phyloP scores from a whole-genome alignment of 1,284 basidiomycete species.

The Cryptococcus deneoformans region DNA sequence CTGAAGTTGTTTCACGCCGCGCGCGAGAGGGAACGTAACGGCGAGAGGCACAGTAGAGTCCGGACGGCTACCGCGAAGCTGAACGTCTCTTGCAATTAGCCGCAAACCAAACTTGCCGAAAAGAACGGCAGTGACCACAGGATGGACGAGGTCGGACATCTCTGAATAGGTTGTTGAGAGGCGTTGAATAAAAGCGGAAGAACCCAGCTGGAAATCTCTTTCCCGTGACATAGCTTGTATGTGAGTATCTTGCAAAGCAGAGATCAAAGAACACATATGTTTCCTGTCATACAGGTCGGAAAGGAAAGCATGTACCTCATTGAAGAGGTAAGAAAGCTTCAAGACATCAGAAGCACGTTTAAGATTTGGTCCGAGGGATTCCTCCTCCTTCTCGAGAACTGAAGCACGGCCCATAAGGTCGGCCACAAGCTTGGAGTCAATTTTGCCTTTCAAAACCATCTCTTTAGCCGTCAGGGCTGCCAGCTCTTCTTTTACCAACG shows the following conservation, averaged over 20 bases:
- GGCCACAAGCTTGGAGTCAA: slow-evolving; percentile 55
- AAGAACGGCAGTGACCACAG: slow-evolving; percentile 62
- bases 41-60: slow-evolving; percentile 8
- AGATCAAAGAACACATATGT: slow-evolving; percentile 37
- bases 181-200: slow-evolving; percentile 52
- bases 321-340: slow-evolving; percentile 73
- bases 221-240: slow-evolving; percentile 39
- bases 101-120: slow-evolving; percentile 75
- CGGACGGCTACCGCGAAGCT: slow-evolving; percentile 4
- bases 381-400: slow-evolving; percentile 24
- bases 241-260: slow-evolving; percentile 20
- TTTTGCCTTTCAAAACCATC: slow-evolving; percentile 60
- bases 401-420: slow-evolving; percentile 45
- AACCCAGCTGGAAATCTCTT: slow-evolving; percentile 49
- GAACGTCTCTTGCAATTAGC: slow-evolving; percentile 15
- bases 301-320: slow-evolving; percentile 70
- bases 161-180: slow-evolving; percentile 49
- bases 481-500: slow-evolving; percentile 57
- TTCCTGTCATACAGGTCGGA: slow-evolving; percentile 37
- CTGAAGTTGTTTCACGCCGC: slow-evolving; percentile 22
- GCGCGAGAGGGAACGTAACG: slow-evolving; percentile 23
- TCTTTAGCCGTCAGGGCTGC: slow-evolving; percentile 62
- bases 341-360: slow-evolving; percentile 54
- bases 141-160: slow-evolving; percentile 66
- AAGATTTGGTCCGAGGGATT: slow-evolving; percentile 36